Percentiles rank a stretch among this genome's conserved stretches.
Conservation (phyloP, 2,329 filamentous ascomycete genomes). For the Domatiomyces globalis region DNA sequence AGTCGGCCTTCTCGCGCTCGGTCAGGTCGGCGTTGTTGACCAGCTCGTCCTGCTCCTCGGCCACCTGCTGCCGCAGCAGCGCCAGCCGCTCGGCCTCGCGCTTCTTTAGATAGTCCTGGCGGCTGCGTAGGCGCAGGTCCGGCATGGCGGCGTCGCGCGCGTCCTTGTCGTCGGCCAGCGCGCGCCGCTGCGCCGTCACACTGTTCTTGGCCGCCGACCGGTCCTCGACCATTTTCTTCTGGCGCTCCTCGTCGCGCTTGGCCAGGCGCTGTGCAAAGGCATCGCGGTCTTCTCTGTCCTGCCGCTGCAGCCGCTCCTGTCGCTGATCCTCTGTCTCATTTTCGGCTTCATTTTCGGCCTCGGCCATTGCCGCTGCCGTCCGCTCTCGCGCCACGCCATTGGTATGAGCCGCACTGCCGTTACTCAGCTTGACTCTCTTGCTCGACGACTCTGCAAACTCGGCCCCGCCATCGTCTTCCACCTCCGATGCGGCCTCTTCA, state of each 20-base stretch:
- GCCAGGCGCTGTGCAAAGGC: conserved; percentile 65
- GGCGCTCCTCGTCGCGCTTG: conserved; percentile 54
- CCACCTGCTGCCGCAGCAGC: conserved; percentile 76
- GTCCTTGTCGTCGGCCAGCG: conserved; percentile 52
- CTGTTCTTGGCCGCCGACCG: conserved; percentile 42
- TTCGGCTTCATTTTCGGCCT: conserved; percentile 39
- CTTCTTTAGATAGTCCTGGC: conserved; percentile 89
- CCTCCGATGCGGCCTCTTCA: conserved; percentile 45
- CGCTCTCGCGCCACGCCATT: background rate
- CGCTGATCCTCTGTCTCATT: conserved; percentile 37
- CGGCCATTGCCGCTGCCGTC: conserved; percentile 18
- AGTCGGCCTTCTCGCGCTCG: conserved; percentile 69
- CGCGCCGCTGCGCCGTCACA: conserved; percentile 46
- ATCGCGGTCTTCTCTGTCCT: conserved; percentile 61
- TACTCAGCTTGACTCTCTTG: conserved; percentile 56
- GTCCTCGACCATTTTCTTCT: conserved; percentile 54
- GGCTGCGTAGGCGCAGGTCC: conserved; percentile 66
- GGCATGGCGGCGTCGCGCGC: conserved; percentile 59
- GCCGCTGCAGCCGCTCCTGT: conserved; percentile 44
- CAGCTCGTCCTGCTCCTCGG: conserved; percentile 71
- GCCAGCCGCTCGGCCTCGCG: conserved; percentile 73
- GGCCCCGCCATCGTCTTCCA: conserved; percentile 35
- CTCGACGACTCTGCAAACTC: conserved; percentile 56
- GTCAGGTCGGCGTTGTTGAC: conserved; percentile 61
- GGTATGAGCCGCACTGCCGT: conserved; percentile 26